Evolutionary conservation across 352 stramenopile genomes (phyloP), one percentile per base, ranked within the genome.

Genomic region (Phytophthora meadii): DNA sequence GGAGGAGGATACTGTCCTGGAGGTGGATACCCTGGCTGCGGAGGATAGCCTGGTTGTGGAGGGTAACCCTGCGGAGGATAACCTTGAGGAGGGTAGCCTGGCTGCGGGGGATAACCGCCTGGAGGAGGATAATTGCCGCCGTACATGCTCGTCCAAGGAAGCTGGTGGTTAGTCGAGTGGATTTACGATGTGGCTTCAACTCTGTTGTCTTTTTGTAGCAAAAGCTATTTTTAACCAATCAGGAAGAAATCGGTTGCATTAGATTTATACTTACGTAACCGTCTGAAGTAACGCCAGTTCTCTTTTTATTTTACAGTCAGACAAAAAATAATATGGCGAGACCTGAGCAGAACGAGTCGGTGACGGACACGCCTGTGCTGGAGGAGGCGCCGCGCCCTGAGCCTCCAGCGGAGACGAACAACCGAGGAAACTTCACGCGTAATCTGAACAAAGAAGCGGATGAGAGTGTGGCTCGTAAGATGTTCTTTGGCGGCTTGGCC

Each of bases 391-490:
- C 62, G 36, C 54, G 58, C 27, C 42, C 54, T n/a, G 54, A 72
- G 46, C 45, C 72, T 25, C 57, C 41, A 36, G 37, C 24, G 42
- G 45, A 19, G 61, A 76, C 42, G 54, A 93, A 94, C 76, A 95
- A 93, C 71, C 85, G 84, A 44, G 87, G 85, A 54, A 95, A 95
- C 73, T 94, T 95, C 48, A 95, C 88, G 68, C 85, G 88, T 22
- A 95, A 95, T 74, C 57, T 92, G 40, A 93, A 91, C 72, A 83
- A 84, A 48, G 88, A 95, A 67, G 52, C 80, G 27, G 86, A 95
- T 54, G 78, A 83, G 39, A 65, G 55, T 8, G 82, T 95, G 57
- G 88, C 88, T 34, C 75, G 65, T 46, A 95, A 95, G 72, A 93
- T 95, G 82, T 95, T 95, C 59, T 68, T 95, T 17, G 88, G 88